phyloP scores from a whole-genome alignment of 768 basidiomycete species.

The Suillus subalutaceus region DNA sequence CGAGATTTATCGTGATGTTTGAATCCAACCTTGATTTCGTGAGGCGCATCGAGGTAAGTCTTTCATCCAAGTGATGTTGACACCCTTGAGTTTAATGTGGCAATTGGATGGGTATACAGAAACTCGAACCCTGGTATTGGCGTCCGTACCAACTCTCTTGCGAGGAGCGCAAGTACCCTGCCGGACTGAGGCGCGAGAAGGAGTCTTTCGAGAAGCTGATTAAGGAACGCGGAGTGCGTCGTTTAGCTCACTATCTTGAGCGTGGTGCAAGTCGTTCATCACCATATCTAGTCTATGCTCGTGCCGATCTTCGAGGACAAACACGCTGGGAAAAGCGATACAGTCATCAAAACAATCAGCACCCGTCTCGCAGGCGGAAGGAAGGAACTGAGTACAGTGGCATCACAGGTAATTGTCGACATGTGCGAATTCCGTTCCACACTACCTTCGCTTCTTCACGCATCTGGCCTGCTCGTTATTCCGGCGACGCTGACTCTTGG shows the following conservation, averaged over 20 bases:
- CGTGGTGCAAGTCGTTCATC: not conserved
- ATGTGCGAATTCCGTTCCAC: constrained; percentile 96
- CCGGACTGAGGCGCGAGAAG: constrained; percentile 87
- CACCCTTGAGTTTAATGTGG: not conserved
- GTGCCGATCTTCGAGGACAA: constrained; percentile 77
- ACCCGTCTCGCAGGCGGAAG: constrained; percentile 86
- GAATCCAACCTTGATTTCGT: constrained; percentile 95
- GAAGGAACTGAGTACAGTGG: constrained; percentile 63
- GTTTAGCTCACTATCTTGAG: not conserved
- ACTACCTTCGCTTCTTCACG: constrained; percentile 87
- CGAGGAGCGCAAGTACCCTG: constrained; percentile 95
- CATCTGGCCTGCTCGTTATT: constrained; percentile 74
- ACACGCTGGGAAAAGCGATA: constrained; percentile 47
- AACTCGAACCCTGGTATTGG: constrained; percentile 80
- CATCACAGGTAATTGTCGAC: constrained; percentile 91
- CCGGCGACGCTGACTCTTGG: constrained; percentile 94
- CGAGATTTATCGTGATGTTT: constrained; percentile 93
- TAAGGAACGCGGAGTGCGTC: constrained; percentile 84
- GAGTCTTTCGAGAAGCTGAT: constrained; percentile 92
- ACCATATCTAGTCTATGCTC: constrained; percentile 72
- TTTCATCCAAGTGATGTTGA: not conserved
- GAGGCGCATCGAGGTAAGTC: constrained; percentile 81
- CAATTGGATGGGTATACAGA: constrained; percentile 70
- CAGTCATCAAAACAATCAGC: constrained; percentile 79
- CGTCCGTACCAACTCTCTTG: constrained; percentile 83